These are phyloP conservation scores for Sugiyamaella pinicola DNA, from an alignment of 1,139 yeast genomes.

Conservation along the genomic window DNA sequence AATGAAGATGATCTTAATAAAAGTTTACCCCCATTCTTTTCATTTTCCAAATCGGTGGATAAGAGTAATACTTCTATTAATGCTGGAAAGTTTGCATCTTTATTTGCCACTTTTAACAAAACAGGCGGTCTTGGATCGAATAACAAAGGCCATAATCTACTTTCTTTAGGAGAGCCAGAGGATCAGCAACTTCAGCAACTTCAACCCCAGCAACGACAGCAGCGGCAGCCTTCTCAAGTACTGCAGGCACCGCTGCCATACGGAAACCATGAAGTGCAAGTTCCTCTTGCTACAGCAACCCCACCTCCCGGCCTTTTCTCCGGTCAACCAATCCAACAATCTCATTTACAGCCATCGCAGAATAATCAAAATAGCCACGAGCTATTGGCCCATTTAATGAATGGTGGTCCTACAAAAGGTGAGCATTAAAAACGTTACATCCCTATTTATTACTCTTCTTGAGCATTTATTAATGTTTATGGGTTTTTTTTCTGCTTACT, in stretches of 20 bases:
- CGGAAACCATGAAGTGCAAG: slow-evolving; percentile 20
- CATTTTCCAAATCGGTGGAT: slow-evolving; percentile 43
- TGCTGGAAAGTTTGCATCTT: slow-evolving; percentile 19
- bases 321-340: slow-evolving; percentile 25
- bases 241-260: slow-evolving; percentile 7
- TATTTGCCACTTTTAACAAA: slow-evolving; percentile 24
- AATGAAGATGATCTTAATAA: slow-evolving; percentile 39
- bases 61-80: slow-evolving; percentile 17
- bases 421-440: slow-evolving; percentile 23
- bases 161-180: slow-evolving; percentile 14
- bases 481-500: slow-evolving; percentile 18
- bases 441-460: slow-evolving; percentile 3
- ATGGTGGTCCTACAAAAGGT: slow-evolving; percentile 36
- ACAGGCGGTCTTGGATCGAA: slow-evolving; percentile 21
- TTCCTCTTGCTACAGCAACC: slow-evolving; percentile 25
- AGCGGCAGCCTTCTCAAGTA: slow-evolving; percentile 5
- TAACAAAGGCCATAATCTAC: slow-evolving; percentile 13
- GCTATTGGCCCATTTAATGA: slow-evolving; percentile 45
- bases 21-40: slow-evolving; percentile 48
- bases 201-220: slow-evolving; percentile 12
- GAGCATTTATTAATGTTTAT: slow-evolving; percentile 7
- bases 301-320: slow-evolving; percentile 40
- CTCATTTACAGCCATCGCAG: slow-evolving; percentile 25
- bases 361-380: slow-evolving; percentile 41
- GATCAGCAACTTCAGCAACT: slow-evolving; percentile 14